These are phyloP conservation scores for Durusdinium trenchii DNA, from an alignment of 73 alveolate species.

Conservation along the genomic window DNA sequence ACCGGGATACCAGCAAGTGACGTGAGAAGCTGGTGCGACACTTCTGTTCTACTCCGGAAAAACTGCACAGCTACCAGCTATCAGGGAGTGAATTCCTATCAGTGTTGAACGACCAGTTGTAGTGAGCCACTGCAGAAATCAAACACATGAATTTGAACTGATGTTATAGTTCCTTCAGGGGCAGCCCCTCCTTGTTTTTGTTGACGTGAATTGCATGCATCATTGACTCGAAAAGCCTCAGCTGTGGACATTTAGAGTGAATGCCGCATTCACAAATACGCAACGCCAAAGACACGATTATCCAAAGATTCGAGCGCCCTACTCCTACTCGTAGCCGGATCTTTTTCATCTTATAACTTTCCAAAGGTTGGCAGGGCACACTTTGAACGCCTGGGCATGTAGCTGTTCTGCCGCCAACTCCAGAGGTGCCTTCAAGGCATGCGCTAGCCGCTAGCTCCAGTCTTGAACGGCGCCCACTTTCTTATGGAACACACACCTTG, in stretches of 20 bases:
- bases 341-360: background rate
- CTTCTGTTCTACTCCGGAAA: background rate
- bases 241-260: background rate
- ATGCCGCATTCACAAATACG: background rate
- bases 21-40: background rate
- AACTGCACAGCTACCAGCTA: background rate
- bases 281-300: background rate
- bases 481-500: background rate
- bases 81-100: background rate
- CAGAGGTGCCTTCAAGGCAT: conserved; percentile 30
- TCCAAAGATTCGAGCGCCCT: background rate
- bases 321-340: background rate
- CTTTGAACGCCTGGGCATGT: conserved; percentile 21
- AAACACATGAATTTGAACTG: background rate
- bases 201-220: background rate
- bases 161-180: background rate
- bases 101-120: background rate
- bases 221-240: conserved; percentile 20
- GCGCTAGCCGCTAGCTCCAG: background rate
- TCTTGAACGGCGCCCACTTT: background rate
- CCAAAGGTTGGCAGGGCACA: background rate
- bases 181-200: background rate
- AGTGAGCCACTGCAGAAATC: background rate
- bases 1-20: background rate
- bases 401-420: conserved; percentile 81